Evolutionary conservation across 2,329 filamentous ascomycete species (phyloP), one percentile per base, ranked within the genome.

Genomic region (Pyricularia sp.): DNA sequence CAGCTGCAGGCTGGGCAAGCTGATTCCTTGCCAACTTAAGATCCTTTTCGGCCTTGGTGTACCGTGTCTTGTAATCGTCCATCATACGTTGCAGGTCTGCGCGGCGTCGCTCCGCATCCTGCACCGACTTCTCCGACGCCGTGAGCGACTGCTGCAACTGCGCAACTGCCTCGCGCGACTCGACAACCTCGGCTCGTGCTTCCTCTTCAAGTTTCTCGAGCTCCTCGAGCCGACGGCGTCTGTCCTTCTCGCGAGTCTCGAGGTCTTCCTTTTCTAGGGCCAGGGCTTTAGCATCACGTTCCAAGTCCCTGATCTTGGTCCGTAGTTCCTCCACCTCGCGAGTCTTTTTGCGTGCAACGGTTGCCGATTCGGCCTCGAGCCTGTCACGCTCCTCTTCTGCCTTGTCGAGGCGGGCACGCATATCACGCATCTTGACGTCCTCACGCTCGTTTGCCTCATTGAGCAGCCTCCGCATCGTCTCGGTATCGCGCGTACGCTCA

Each of bases 361-460:
- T 91, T 74, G 88, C 92, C 2, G 93, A 89, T 79, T 98, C 94
- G 71, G 98, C 94, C 78, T 99, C 94, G 2, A 93, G 90, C 2
- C 93, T 88, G 77, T 99, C 95, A 23, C 95, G 88, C 78, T 99
- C 95, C 77, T 97, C 94, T n/a, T 97, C 86, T 0, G 94, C 94
- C 1, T 92, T 84, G 75, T 98, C 94, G 85, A 98, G 90, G 2
- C 91, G 88, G 69, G 92, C 89, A 68, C 92, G 90, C 89, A 97
- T 95, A 72, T 98, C 94, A 31, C 92, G 89, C 23, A 97, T 87
- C 75, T 93, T 92, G 70, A 83, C 83, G 72, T 98, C 94, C 1
- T 94, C 89, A 11, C 92, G 86, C 70, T 91, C 88, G 77, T 98
- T 93, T 10, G 94, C 92, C 72, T 98, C 94, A 20, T 90, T 90